Evolutionary conservation across 1,284 basidiomycete genomes (phyloP), one percentile per base, ranked within the genome.

Genomic region (Porodaedalea pini): DNA sequence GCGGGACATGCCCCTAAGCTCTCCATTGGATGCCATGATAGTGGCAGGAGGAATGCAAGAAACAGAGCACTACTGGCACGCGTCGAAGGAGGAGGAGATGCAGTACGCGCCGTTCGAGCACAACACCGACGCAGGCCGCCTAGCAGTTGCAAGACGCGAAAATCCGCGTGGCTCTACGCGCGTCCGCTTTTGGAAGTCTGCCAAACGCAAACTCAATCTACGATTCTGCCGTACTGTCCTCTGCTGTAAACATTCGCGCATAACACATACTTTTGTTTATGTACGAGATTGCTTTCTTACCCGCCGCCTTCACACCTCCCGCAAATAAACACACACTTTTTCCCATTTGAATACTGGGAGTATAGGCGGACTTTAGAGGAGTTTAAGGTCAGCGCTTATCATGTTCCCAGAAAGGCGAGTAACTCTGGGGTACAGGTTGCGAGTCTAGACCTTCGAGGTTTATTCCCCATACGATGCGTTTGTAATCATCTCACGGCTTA

Each of bases 11-110:
- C 55, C 56, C 40, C 50, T 61, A 17, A 27, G 17, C 6, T 57
- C 59, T n/a, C 58, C 54, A 31, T 58, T 58, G 51, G 48, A 51
- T 25, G 56, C 21, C 56, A 57, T 57, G 49, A 41, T 31, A 21
- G 34, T 54, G 25, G 40, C 15, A 36, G 17, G 27, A 54, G 37
- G 23, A 23, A 50, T 23, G 37, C 31, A 44, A 37, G 25, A 49
- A 41, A 29, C 10, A 40, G 3, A n/a, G 21, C 31, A 19, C 34
- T 45, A 29, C 39, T 32, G 51, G 37, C 17, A 31, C 25, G 31
- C 27, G 25, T 40, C 17, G 17, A 15, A 15, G 15, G 49, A 23
- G 37, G 31, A 49, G 19, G 11, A 21, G 47, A 51, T 55, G 44
- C 29, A 56, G 31, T 21, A 32, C 41, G 29, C 31, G 21, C 34